Evolutionary conservation across 257 asterid genomes (phyloP).

Genomic region (Verbena officinalis): DNA sequence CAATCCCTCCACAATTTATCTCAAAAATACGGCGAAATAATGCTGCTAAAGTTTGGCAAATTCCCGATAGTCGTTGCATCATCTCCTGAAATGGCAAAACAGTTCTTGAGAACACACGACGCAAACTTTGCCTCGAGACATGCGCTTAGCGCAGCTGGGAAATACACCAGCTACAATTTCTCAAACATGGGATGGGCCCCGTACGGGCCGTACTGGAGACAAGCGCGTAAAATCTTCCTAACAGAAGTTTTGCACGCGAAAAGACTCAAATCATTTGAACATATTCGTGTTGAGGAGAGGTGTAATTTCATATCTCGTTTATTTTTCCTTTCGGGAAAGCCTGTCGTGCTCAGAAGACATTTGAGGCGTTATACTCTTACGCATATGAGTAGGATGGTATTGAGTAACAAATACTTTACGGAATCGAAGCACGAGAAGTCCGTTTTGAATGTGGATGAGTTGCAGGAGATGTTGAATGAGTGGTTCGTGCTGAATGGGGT

Average conservation of each 20-base stretch:
- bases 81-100: slow-evolving; percentile 51
- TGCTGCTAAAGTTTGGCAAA: slow-evolving; percentile 45
- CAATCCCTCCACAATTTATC: slow-evolving; percentile 46
- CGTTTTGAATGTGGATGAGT: slow-evolving; percentile 16
- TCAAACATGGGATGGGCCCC: slow-evolving; percentile 39
- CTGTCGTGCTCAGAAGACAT: slow-evolving; percentile 30
- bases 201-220: slow-evolving; percentile 29
- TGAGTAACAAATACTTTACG: slow-evolving; percentile 28
- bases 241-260: slow-evolving; percentile 32
- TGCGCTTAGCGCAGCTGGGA: slow-evolving; percentile 34
- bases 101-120: slow-evolving; percentile 40
- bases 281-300: slow-evolving; percentile 41
- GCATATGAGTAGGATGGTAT: slow-evolving; percentile 27
- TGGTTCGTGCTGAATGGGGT: slow-evolving; percentile 39
- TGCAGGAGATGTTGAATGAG: slow-evolving; percentile 35
- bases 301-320: slow-evolving; percentile 26
- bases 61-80: slow-evolving; percentile 43
- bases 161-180: slow-evolving; percentile 32
- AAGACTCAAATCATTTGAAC: slow-evolving; percentile 35
- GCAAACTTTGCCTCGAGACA: neutral
- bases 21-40: slow-evolving; percentile 49
- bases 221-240: slow-evolving; percentile 37
- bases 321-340: slow-evolving; percentile 28
- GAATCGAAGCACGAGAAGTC: slow-evolving; percentile 1
- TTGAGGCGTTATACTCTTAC: slow-evolving; percentile 25